Percentiles rank a stretch among this genome's conserved stretches.
Conservation (phyloP, 2,329 filamentous ascomycete species). For the Fusarium nurragi region DNA sequence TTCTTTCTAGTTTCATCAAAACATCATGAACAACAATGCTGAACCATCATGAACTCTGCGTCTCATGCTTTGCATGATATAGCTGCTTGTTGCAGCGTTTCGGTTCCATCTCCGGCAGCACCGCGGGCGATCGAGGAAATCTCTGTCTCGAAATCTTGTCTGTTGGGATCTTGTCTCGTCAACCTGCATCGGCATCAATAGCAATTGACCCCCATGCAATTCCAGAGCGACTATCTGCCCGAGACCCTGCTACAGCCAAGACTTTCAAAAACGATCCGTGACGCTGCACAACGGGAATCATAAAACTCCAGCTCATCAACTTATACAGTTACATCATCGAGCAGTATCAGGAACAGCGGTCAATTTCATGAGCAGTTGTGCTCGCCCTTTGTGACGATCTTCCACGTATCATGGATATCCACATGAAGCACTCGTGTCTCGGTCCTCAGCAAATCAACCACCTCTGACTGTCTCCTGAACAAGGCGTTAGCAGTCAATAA, state of each 20-base stretch:
- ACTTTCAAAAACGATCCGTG: constrained; percentile 37
- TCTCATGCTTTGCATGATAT: neutral
- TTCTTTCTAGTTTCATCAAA: neutral
- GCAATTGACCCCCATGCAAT: constrained; percentile 20
- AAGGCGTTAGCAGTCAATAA: constrained; percentile 22
- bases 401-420: constrained; percentile 32
- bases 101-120: neutral
- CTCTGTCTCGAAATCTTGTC: neutral
- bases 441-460: constrained; percentile 24
- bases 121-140: neutral
- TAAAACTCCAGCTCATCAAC: constrained; percentile 23
- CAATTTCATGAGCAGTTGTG: constrained; percentile 12
- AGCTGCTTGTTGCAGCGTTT: neutral
- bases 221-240: constrained; percentile 29
- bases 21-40: constrained; percentile 24
- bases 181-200: neutral
- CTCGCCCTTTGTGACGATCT: constrained; percentile 20
- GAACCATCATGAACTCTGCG: constrained; percentile 27
- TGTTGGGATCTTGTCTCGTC: constrained; percentile 6
- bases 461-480: constrained; percentile 3
- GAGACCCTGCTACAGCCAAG: constrained; percentile 39
- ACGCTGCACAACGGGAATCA: constrained; percentile 22
- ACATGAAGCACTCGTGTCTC: constrained; percentile 25
- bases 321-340: constrained; percentile 23
- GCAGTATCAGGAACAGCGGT: constrained; percentile 25